A percentile compares a stretch with the other conserved stretches of the same genome.
Evolutionary conservation across 106 monocot species (phyloP).

Genomic region (Agapanthus africanus): DNA sequence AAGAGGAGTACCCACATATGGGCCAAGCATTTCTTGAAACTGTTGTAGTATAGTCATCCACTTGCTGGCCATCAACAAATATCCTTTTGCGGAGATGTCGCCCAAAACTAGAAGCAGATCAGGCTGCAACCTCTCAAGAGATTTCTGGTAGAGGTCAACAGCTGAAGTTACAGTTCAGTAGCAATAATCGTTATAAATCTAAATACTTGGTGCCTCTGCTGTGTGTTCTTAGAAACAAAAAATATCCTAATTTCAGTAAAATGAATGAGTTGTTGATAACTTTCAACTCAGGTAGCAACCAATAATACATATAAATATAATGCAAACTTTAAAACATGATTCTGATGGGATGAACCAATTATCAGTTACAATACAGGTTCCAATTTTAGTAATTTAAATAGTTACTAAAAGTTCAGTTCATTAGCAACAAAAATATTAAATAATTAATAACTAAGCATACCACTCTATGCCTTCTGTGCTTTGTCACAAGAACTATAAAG

Average conservation of each 20-base stretch:
- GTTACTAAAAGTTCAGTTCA: too few species aligned
- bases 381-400: too few species aligned
- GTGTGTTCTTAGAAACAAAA: neutral
- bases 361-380: too few species aligned
- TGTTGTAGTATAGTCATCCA: conserved; percentile 40
- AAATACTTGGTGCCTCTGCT: neutral
- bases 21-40: conserved; percentile 44
- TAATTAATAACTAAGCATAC: too few species aligned
- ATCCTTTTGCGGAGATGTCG: conserved; percentile 39
- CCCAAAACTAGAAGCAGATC: conserved; percentile 69
- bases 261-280: too few species aligned
- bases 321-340: too few species aligned
- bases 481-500: too few species aligned
- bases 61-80: conserved; percentile 15
- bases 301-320: too few species aligned
- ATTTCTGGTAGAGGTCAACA: conserved; percentile 34
- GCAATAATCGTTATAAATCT: neutral
- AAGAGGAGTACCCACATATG: conserved; percentile 30
- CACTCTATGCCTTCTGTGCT: too few species aligned
- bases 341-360: too few species aligned
- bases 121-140: conserved; percentile 41
- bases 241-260: neutral
- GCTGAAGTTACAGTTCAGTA: conserved; percentile 2
- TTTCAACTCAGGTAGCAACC: too few species aligned
- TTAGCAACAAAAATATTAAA: too few species aligned